phyloP scores from a whole-genome alignment of 139 green algal genomes.

The Picochlorum sp. region DNA sequence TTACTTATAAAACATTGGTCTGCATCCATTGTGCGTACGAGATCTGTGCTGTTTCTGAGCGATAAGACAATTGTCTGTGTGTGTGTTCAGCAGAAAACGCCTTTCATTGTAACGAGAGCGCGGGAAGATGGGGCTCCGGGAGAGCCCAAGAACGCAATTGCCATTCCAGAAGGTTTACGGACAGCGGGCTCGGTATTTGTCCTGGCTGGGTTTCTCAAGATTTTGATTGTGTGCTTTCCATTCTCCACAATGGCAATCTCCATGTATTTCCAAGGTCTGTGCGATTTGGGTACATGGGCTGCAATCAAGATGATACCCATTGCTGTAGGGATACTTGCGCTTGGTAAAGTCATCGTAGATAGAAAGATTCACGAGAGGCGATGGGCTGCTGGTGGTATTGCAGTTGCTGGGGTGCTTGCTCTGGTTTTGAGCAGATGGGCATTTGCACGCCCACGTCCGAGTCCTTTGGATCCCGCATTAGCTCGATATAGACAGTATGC shows the following conservation, averaged over 20 bases:
- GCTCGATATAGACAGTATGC: slow-evolving; percentile 3
- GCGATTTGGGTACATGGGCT: slow-evolving; percentile 16
- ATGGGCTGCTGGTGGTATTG: slow-evolving; percentile 11
- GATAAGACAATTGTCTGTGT: no score
- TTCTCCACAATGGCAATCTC: slow-evolving; percentile 14
- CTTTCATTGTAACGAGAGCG: no score
- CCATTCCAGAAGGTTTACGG: slow-evolving; percentile 18
- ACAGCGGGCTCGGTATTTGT: slow-evolving; percentile 22
- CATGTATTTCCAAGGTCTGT: slow-evolving; percentile 13
- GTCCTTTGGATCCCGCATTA: slow-evolving; percentile 17
- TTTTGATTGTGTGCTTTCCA: slow-evolving; percentile 31
- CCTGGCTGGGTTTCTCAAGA: slow-evolving; percentile 18
- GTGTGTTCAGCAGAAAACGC: no score
- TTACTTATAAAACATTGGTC: no score
- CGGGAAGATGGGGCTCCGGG: no score
- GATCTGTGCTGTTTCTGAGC: no score
- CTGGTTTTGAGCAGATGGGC: slow-evolving; percentile 15
- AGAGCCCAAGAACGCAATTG: neutral
- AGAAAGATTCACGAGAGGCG: slow-evolving; percentile 17
- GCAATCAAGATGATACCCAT: slow-evolving; percentile 19
- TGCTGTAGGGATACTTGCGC: slow-evolving; percentile 12
- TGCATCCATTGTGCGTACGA: no score
- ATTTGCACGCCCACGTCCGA: slow-evolving; percentile 14
- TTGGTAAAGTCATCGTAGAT: slow-evolving; percentile 20
- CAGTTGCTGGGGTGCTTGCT: neutral